Evolutionary conservation across 208 protist genomes (phyloP), one percentile per base, ranked within the genome.

Genomic region (Vickermania ingenoplastis): DNA sequence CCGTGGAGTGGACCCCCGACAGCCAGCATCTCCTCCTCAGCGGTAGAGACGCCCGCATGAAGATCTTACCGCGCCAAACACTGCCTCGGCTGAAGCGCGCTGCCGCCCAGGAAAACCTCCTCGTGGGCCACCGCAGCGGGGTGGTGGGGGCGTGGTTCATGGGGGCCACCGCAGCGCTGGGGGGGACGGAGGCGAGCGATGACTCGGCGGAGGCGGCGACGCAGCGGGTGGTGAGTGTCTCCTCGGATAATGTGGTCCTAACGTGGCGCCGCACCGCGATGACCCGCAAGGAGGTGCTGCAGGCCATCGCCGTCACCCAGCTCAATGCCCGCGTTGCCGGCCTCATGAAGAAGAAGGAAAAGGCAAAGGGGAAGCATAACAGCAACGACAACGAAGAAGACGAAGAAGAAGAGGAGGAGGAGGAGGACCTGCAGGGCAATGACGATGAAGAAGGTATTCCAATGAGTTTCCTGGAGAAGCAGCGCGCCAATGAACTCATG

Each of bases 91-190:
- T 74, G 14, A 93, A 92, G 67, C 85, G 83, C 31, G 78, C 80
- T 63, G 87, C 83, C 0, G 56, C 81, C 26, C 82, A 90, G 63
- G 77, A 89, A 36, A 93, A 93, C 57, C 56, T 75, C 1, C 71
- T 96, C n/a, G 62, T 92, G 13, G 88, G 84, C 7, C 91, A 95
- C 62, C 88, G 91, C 59, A 84, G 76, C 50, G 83, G 69, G 26
- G 91, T 96, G 28, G 48, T 94, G 29, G 86, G 87, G 17, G 82
- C 91, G 51, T 96, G 87, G 86, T 96, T 96, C 67, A 62, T 73
- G 1, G 69, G 78, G 54, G 73, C 73, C 36, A 17, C 11, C 7
- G 36, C 7, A 17, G 36, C 36, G 36, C 11, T 45, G 36, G 36
- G 36, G 36, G 36, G 36, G 7, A 17, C 7, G 17, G 36, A 7